A percentile compares a stretch with the other conserved stretches of the same genome.
phyloP scores from a whole-genome alignment of 768 basidiomycete genomes.

The Zangia roseola region DNA sequence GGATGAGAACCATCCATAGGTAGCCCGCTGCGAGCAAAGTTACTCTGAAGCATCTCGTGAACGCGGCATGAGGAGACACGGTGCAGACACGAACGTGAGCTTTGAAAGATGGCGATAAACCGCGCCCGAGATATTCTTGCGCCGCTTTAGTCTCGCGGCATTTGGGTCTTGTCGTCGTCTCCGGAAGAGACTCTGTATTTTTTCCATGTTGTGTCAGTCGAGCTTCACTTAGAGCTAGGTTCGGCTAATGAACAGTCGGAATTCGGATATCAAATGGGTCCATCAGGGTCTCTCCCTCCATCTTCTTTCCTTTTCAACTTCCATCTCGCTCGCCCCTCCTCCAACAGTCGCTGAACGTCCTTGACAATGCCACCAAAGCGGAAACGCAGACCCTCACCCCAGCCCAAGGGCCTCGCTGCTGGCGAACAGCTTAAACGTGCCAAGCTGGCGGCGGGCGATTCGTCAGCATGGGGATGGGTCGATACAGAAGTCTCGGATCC shows the following conservation, averaged over 20 bases:
- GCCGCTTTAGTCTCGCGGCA: constrained; percentile 45
- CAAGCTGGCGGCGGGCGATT: constrained; percentile 43
- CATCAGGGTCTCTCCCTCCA: constrained; percentile 19
- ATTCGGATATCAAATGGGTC: constrained; percentile 14
- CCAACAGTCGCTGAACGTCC: background rate
- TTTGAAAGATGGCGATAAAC: constrained; percentile 34
- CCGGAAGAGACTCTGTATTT: constrained; percentile 16
- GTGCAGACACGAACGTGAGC: constrained; percentile 26
- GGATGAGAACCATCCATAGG: constrained; percentile 82
- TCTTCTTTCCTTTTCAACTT: constrained; percentile 8
- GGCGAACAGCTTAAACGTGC: constrained; percentile 64
- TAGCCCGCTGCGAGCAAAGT: constrained; percentile 64
- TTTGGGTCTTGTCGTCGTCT: constrained; percentile 30
- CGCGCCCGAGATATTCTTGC: constrained; percentile 35
- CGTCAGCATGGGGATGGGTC: constrained; percentile 80
- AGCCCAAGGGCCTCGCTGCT: constrained; percentile 51
- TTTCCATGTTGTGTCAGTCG: constrained; percentile 20
- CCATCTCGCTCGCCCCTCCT: constrained; percentile 3
- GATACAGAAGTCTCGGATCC: constrained; percentile 56
- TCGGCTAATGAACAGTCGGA: constrained; percentile 19
- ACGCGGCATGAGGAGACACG: background rate
- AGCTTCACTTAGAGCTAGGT: no score
- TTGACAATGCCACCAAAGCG: constrained; percentile 55
- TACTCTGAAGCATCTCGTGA: constrained; percentile 40
- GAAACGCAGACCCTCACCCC: constrained; percentile 48